Base-by-base conservation (phyloP, 1,284 basidiomycete genomes). In the Naganishia liquefaciens region DNA sequence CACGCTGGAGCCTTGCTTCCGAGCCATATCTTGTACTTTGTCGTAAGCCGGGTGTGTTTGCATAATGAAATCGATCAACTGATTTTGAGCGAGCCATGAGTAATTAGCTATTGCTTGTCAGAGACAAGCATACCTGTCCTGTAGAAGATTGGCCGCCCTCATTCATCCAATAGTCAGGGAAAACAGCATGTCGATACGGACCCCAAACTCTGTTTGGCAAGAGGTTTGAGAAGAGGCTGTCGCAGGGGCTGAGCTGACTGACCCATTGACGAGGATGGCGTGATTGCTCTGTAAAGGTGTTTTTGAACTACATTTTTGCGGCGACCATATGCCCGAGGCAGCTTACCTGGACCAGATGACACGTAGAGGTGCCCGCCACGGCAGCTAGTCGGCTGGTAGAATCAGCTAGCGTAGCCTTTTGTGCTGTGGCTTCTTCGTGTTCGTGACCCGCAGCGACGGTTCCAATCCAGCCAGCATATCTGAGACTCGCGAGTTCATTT, bases 61-160 rank as follows among this genome's bases (percentile, higher is more conserved):
- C 70, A 98, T 85, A 77, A 96, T 88, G 75, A 96, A 97, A 74
- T 99, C 93, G 69, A 97, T 93, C 27, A 97, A 83, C 87, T 91
- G 68, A n/a, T n/a, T n/a, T n/a, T n/a, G n/a, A n/a, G n/a, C n/a
- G n/a, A n/a, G n/a, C n/a, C n/a, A n/a, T n/a, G n/a, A n/a, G n/a
- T n/a, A n/a, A n/a, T n/a, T n/a, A n/a, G n/a, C n/a, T n/a, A n/a
- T n/a, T n/a, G n/a, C n/a, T n/a, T n/a, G n/a, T n/a, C n/a, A n/a
- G 23, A 15, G 17, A 15, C 6, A 21, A 21, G 64, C 75, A 61
- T 65, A 87, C 87, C 80, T 96, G 94, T n/a, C 95, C 96, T 0
- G 95, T 99, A 0, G 93, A 95, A 21, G 93, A 96, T 79, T 99
- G 95, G 0, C 95, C 95, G 46, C 95, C 95, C 80, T 99, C 95